phyloP scores from a whole-genome alignment of 1,284 basidiomycete species.

The Cryptococcus wingfieldii region DNA sequence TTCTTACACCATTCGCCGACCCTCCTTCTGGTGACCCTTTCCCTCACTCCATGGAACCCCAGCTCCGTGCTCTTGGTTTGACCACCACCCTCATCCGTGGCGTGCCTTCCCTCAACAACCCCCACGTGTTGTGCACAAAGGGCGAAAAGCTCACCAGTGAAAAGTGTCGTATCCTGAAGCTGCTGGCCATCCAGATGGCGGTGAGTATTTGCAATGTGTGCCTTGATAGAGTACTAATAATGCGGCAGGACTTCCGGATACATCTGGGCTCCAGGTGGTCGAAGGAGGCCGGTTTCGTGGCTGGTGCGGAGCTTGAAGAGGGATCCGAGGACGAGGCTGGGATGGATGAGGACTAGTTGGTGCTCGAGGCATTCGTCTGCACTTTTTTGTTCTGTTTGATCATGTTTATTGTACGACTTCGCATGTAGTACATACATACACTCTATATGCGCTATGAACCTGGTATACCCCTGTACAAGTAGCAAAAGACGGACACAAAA shows the following conservation, averaged over 20 bases:
- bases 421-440: constrained; percentile 27
- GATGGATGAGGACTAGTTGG: constrained; percentile 38
- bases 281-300: constrained; percentile 58
- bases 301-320: constrained; percentile 57
- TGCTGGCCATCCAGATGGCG: constrained; percentile 81
- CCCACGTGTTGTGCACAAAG: constrained; percentile 81
- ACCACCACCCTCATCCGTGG: constrained; percentile 80
- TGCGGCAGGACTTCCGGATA: constrained; percentile 59
- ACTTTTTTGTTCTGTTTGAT: background rate
- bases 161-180: constrained; percentile 82
- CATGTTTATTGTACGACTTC: background rate
- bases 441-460: constrained; percentile 6
- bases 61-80: constrained; percentile 85
- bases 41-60: constrained; percentile 94
- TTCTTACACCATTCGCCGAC: constrained; percentile 54
- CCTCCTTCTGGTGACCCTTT: constrained; percentile 72
- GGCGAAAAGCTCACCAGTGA: constrained; percentile 75
- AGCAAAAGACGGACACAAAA: background rate
- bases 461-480: constrained; percentile 13
- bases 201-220: constrained; percentile 27
- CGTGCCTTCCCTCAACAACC: constrained; percentile 73
- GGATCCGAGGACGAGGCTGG: constrained; percentile 23
- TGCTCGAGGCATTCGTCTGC: background rate
- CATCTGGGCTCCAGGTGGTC: constrained; percentile 71
- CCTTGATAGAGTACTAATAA: background rate